Evolutionary conservation across 148 eudicot genomes (phyloP).

Genomic region (Arbutus unedo): DNA sequence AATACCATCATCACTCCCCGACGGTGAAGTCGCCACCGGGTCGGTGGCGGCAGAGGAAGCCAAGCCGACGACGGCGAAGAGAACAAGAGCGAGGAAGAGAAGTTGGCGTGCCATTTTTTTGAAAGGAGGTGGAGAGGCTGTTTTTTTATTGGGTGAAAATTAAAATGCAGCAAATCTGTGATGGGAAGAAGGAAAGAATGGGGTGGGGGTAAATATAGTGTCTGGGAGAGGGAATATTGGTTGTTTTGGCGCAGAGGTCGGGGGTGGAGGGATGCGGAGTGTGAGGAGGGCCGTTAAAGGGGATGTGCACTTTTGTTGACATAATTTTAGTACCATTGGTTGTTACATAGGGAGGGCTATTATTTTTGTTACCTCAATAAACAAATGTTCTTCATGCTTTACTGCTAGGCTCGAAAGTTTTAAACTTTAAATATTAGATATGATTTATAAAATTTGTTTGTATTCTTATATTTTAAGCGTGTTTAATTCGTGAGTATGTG

Average conservation of each 20-base stretch:
- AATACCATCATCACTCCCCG: background rate
- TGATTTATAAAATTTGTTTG: too few relatives aligned
- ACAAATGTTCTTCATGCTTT: too few relatives aligned
- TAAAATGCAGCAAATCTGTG: background rate
- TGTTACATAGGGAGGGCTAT: too few relatives aligned
- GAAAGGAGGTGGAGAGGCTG: background rate
- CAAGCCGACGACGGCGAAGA: conserved; percentile 25
- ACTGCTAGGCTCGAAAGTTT: too few relatives aligned
- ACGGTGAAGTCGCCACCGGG: background rate
- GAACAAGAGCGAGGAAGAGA: conserved; percentile 18
- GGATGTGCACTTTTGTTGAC: background rate
- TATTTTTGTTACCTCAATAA: too few relatives aligned
- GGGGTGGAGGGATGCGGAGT: background rate
- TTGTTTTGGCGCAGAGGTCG: background rate
- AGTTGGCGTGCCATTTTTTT: conserved; percentile 24
- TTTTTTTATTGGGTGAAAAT: background rate
- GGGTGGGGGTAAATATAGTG: background rate
- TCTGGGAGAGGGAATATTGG: background rate
- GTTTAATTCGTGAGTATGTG: too few relatives aligned
- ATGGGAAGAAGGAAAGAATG: background rate
- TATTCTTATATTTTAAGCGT: too few relatives aligned
- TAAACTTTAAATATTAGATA: too few relatives aligned
- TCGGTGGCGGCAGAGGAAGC: conserved; percentile 4
- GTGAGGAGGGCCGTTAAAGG: background rate
- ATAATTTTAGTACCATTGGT: background rate